phyloP scores from a whole-genome alignment of 1,139 yeast species.

The Pichia sp. region DNA sequence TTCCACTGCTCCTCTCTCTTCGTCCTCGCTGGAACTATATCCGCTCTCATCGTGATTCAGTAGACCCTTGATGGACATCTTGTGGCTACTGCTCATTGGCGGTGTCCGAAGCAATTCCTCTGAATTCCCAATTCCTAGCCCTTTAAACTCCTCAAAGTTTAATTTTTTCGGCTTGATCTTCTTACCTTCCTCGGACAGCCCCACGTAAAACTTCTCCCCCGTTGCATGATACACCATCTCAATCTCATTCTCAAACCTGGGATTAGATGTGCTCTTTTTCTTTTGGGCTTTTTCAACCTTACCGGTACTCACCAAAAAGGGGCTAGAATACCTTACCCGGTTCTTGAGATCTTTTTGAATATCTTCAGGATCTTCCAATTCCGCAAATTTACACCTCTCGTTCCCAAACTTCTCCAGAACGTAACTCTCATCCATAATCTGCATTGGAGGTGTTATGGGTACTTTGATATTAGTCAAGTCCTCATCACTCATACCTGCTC shows the following conservation, averaged over 20 bases:
- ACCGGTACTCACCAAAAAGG: slow-evolving; percentile 18
- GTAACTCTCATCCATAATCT: slow-evolving; percentile 23
- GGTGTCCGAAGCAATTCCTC: slow-evolving; percentile 6
- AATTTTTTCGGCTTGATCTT: slow-evolving; percentile 25
- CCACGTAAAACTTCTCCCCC: slow-evolving; percentile 23
- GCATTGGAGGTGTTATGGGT: slow-evolving; percentile 28
- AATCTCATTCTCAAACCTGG: slow-evolving; percentile 25
- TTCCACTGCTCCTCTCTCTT: slow-evolving; percentile 14
- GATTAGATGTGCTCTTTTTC: slow-evolving; percentile 9
- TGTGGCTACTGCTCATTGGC: background rate
- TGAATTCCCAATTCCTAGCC: background rate
- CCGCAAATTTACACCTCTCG: slow-evolving; percentile 12
- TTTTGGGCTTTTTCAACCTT: background rate
- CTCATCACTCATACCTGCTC: background rate
- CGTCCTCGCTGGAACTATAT: background rate
- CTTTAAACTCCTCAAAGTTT: slow-evolving; percentile 10
- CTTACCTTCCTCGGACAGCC: slow-evolving; percentile 22
- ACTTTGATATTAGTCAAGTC: background rate
- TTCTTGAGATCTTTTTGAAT: slow-evolving; percentile 12
- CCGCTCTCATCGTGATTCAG: background rate
- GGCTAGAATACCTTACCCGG: slow-evolving; percentile 15
- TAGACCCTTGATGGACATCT: slow-evolving; percentile 12
- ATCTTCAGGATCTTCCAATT: slow-evolving; percentile 17
- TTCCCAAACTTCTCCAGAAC: slow-evolving; percentile 23
- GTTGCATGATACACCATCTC: slow-evolving; percentile 29